phyloP scores from a whole-genome alignment of 208 protist genomes.

The Crithidia sp. region DNA sequence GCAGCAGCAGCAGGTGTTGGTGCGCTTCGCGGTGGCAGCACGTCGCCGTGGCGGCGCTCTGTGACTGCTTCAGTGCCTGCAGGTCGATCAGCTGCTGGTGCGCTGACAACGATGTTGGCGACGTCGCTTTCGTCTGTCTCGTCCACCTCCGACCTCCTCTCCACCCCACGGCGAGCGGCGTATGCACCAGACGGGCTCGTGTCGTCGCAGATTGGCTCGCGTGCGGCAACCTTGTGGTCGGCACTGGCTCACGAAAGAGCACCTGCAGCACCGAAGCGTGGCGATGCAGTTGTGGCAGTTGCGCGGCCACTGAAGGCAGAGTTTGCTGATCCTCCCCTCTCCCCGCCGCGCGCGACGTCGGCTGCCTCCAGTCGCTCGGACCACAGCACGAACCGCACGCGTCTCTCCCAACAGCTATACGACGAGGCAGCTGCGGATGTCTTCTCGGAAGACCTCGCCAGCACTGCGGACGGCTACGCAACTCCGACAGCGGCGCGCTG shows the following conservation, averaged over 20 bases:
- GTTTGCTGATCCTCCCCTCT: neutral
- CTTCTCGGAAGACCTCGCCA: slow-evolving; percentile 20
- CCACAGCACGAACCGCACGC: neutral
- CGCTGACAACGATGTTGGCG: neutral
- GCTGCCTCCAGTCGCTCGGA: neutral
- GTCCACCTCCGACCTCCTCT: slow-evolving; percentile 9
- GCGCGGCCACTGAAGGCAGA: neutral
- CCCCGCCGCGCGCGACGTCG: neutral
- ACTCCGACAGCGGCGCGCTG: neutral
- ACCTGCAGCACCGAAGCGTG: no score
- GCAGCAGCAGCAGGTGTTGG: neutral
- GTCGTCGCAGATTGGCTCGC: neutral
- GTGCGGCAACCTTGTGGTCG: neutral
- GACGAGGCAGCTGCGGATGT: slow-evolving; percentile 29
- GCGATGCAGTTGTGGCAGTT: no score
- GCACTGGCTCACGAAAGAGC: neutral
- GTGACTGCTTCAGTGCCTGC: neutral
- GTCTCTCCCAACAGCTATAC: slow-evolving; percentile 28
- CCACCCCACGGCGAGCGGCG: neutral
- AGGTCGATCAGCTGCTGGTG: neutral
- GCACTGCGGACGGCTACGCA: neutral
- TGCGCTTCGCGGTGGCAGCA: neutral
- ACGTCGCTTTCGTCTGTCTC: slow-evolving; percentile 2
- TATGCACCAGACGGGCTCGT: neutral
- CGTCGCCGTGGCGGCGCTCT: slow-evolving; percentile 10